Percentiles rank a stretch among this genome's conserved stretches.
These are phyloP conservation scores for Cladosporium sp. DNA, from an alignment of 2,329 filamentous ascomycete species.

Conservation along the genomic window DNA sequence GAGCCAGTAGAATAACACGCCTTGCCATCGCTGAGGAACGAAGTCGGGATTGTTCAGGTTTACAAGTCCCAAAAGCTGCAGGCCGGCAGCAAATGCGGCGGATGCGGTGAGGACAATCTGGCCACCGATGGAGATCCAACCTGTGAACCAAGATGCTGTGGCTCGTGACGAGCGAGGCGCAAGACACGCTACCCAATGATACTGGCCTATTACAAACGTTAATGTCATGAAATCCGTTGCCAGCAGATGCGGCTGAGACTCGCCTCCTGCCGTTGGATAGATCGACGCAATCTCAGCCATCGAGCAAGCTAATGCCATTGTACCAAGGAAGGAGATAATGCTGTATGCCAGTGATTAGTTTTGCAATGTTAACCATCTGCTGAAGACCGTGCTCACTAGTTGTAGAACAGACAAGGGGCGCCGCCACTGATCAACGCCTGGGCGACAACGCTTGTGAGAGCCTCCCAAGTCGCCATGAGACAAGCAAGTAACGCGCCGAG, in stretches of 20 bases:
- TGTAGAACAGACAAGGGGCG: constrained; percentile 43
- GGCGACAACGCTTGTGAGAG: constrained; percentile 41
- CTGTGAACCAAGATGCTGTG: constrained; percentile 34
- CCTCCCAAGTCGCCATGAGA: constrained; percentile 49
- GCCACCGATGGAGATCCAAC: constrained; percentile 19
- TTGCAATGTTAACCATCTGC: neutral
- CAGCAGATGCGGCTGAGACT: neutral
- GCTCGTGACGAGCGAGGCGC: constrained; percentile 30
- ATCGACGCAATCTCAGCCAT: constrained; percentile 38
- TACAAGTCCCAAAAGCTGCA: constrained; percentile 22
- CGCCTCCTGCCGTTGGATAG: constrained; percentile 29
- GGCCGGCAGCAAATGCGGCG: constrained; percentile 14
- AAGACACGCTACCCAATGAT: constrained; percentile 42
- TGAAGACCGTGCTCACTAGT: constrained; percentile 29
- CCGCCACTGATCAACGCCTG: constrained; percentile 41
- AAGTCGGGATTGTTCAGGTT: constrained; percentile 24
- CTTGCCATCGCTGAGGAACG: constrained; percentile 37
- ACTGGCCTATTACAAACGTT: constrained; percentile 31
- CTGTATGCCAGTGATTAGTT: constrained; percentile 20
- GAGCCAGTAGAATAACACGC: constrained; percentile 43
- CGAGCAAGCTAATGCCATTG: constrained; percentile 35
- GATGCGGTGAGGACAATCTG: constrained; percentile 17
- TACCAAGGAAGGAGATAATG: constrained; percentile 38
- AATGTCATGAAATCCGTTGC: neutral
- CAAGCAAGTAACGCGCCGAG: constrained; percentile 41